Percentiles rank a stretch among this genome's conserved stretches.
Conservation (phyloP, 139 green algal genomes). For the Chara braunii region DNA sequence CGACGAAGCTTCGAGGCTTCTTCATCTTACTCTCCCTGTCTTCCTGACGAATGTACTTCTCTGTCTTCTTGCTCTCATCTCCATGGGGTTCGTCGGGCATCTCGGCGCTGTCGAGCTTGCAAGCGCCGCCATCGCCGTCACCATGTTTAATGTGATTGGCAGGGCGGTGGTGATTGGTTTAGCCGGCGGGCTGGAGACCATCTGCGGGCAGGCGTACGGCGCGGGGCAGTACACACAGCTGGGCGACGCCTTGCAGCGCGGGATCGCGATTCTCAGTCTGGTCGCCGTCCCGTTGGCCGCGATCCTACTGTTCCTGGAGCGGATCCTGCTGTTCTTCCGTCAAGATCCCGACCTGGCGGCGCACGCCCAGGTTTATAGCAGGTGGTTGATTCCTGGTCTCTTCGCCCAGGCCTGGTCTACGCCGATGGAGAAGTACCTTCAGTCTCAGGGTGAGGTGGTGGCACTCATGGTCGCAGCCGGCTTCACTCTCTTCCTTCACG, state of each 20-base stretch:
- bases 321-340: not conserved
- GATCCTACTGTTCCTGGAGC: not conserved
- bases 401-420: not conserved
- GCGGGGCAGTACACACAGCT: not conserved
- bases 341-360: not conserved
- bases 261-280: not conserved
- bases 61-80: slow-evolving; percentile 28
- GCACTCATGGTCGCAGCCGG: slow-evolving; percentile 3
- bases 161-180: no score
- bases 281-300: not conserved
- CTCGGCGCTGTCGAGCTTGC: slow-evolving; percentile 16
- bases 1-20: no score
- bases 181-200: slow-evolving; percentile 3
- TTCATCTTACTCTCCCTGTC: no score
- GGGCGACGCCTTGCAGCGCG: not conserved
- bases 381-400: not conserved
- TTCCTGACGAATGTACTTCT: slow-evolving; percentile 12
- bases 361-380: not conserved
- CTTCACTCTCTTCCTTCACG: slow-evolving; percentile 6
- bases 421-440: not conserved
- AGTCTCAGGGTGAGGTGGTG: slow-evolving; percentile 3
- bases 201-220: slow-evolving; percentile 1
- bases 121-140: slow-evolving; percentile 21
- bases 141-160: slow-evolving; percentile 28
- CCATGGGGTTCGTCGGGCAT: slow-evolving; percentile 23